Base-by-base conservation (phyloP, 495 filamentous ascomycete genomes). In the Podospora australis region DNA sequence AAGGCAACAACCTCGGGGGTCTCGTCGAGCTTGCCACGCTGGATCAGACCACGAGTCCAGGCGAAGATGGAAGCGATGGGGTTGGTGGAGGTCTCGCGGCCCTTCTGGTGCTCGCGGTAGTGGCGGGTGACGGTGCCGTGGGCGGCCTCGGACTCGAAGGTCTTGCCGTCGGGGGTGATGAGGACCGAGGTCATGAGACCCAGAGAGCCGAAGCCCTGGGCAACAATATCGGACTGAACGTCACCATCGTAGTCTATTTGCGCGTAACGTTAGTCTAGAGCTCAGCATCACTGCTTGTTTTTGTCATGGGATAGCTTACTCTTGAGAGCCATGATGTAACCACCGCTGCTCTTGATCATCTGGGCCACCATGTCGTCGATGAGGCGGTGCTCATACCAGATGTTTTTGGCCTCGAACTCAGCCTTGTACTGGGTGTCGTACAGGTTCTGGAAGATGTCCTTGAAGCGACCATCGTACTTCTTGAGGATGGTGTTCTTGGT, bases 361-460 rank as follows among this genome's bases (percentile, higher is more conserved):
- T 98, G 91, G 40, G 92, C 92, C 48, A 98, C 92, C 92, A 98
- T 98, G 73, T 98, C 92, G 72, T 98, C 92, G 62, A 98, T 97
- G 28, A 98, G 75, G 56, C 92, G 84, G 72, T 98, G 92, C 83
- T 98, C 92, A 65, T 98, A 98, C 92, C 92, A 97, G 71, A 96
- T 95, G 39, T 76, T 75, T 75, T 88, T 86, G 57, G 84, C 84
- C 61, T 95, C 88, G 64, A 97, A 97, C 40, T 85, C 79, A 63
- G 79, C 78, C 75, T 84, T 81, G 77, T 97, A 98, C 59, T 83
- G 73, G 28, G 74, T 78, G 56, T 97, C 87, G 70, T 88, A 98
- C 54, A 97, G 80, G 61, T 94, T 86, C 79, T 98, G 86, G 82
- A 98, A 98, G 72, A 98, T 92, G 56, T 98, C 92, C 82, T 95